Conservation (phyloP, 768 basidiomycete genomes). For the Piloderma croceum region DNA sequence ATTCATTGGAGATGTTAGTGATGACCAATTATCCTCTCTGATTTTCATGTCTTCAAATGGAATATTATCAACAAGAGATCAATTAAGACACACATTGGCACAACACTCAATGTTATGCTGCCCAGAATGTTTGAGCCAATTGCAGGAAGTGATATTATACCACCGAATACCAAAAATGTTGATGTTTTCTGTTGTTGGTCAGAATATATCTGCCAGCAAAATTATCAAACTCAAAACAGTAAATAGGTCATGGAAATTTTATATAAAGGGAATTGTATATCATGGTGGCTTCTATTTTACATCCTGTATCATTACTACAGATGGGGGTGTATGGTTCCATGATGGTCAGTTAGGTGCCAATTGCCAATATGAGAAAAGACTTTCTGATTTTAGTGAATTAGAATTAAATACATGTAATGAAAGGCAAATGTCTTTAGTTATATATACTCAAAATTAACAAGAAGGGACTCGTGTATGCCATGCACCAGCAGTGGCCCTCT, state of each 20-base stretch:
- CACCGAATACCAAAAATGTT: not conserved
- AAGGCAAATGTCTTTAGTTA: no score
- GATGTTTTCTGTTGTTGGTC: not conserved
- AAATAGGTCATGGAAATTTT: slow-evolving; percentile 5
- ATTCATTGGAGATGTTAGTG: no score
- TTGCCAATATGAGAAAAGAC: not conserved
- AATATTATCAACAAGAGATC: no score
- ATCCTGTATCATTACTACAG: slow-evolving; percentile 7
- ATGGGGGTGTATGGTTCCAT: slow-evolving; percentile 19
- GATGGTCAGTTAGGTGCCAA: slow-evolving; percentile 15
- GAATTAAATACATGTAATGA: no score
- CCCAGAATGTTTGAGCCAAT: no score
- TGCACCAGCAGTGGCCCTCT: no score
- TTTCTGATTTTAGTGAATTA: not conserved
- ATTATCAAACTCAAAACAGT: not conserved
- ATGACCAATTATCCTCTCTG: no score
- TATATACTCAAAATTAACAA: no score
- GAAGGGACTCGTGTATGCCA: no score
- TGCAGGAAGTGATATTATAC: not conserved
- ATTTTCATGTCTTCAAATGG: no score
- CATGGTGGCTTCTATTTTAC: slow-evolving; percentile 17
- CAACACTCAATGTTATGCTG: no score
- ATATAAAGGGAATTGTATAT: slow-evolving; percentile 16
- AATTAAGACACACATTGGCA: no score
- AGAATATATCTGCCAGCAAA: slow-evolving; percentile 7